Evolutionary conservation across 331 rosid genomes (phyloP), one percentile per base, ranked within the genome.

Genomic region (Arachis monticola): DNA sequence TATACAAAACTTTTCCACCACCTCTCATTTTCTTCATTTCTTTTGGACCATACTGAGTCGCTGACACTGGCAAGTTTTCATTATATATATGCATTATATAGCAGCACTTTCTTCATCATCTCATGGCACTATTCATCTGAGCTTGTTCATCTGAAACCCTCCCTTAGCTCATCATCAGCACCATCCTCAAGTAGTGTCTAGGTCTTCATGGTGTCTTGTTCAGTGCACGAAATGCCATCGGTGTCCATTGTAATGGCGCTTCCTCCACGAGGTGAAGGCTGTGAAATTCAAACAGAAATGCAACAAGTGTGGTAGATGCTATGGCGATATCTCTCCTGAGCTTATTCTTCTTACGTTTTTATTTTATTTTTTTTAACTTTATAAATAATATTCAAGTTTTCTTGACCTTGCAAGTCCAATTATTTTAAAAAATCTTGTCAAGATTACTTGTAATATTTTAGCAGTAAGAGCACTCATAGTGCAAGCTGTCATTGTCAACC

Each of bases 351-450:
- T 82, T 81, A 58, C 0, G 0, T 48, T 7, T 11, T 50, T 72
- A 0, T 2, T 51, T 84, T 77, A 1, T 1, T 77, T 41, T 46
- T 74, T 77, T 9, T 0, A 32, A 62, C 31, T 73, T 63, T 72
- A 74, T 73, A 57, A 72, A 80, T 56, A 78, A 67, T 77, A 81
- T 87, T 80, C 45, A 75, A 82, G 86, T 93, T 93, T 91, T 93
- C 98, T 93, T 93, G 98, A 91, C 98, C 98, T 93, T 93, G 98
- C 98, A 93, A 93, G 98, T 87, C 96, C 90, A 60, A 0, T 0
- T 11, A 2, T 1, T 4, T 0, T 0, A 0, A 0, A 4, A 11
- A 2, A 1, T 0, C 0, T 3, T 45, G 77, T 79, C 42, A 11
- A 78, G 73, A 40, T 48, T 5, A 31, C 44, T 53, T 57, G 11